These are phyloP conservation scores for Teunomyces aglyptinius DNA, from an alignment of 805 yeast genomes.

Conservation along the genomic window DNA sequence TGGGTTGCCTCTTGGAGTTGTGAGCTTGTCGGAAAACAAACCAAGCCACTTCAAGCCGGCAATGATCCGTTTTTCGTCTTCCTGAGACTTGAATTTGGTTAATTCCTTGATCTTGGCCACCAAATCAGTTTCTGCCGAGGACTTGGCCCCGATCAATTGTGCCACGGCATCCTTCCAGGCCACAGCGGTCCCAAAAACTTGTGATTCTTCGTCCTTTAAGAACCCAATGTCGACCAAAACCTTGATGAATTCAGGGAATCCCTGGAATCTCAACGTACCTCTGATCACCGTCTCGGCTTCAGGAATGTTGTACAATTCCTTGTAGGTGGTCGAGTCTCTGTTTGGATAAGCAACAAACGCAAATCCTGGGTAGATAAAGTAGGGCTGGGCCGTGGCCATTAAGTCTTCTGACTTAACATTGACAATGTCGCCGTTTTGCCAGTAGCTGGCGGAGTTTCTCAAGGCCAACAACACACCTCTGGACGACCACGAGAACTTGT, in stretches of 20 bases:
- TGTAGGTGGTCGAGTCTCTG: constrained; percentile 94
- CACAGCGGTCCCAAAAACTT: constrained; percentile 52
- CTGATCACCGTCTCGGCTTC: constrained; percentile 96
- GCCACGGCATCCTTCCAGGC: constrained; percentile 92
- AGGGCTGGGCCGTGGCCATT: constrained; percentile 93
- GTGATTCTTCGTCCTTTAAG: constrained; percentile 72
- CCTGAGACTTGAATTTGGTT: constrained; percentile 77
- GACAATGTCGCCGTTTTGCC: constrained; percentile 79
- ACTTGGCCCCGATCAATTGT: constrained; percentile 68
- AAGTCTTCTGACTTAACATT: constrained; percentile 83
- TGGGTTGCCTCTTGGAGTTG: constrained; percentile 89
- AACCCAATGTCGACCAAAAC: constrained; percentile 93
- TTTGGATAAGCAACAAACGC: constrained; percentile 95
- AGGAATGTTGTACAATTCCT: constrained; percentile 88
- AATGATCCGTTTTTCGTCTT: constrained; percentile 82
- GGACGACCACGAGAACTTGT: constrained; percentile 98
- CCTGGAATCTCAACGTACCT: constrained; percentile 97
- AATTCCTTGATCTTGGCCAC: constrained; percentile 70
- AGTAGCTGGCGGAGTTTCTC: constrained; percentile 89
- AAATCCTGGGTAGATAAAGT: constrained; percentile 93
- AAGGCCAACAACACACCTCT: constrained; percentile 96
- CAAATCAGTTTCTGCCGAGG: constrained; percentile 69
- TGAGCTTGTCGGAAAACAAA: constrained; percentile 70
- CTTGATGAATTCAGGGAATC: constrained; percentile 97
- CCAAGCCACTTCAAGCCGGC: constrained; percentile 95